Conservation (phyloP, 2,329 filamentous ascomycete genomes). For the Dissoconium aciculare region DNA sequence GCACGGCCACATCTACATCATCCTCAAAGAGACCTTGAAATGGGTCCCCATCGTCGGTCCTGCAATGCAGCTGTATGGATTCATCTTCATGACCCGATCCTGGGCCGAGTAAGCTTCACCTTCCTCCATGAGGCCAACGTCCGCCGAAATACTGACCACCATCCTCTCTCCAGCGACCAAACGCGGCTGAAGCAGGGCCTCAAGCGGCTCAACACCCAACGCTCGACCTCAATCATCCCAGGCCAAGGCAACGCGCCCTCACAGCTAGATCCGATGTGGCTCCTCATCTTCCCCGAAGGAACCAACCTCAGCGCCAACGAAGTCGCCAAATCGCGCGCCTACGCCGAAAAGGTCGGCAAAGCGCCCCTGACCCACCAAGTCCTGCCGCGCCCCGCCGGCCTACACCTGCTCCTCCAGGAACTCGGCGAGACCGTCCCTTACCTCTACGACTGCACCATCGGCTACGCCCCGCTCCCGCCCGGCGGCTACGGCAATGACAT, state of each 20-base stretch:
- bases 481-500: constrained; percentile 67
- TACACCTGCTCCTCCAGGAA: constrained; percentile 65
- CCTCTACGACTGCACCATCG: constrained; percentile 85
- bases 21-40: constrained; percentile 74
- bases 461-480: constrained; percentile 85
- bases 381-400: constrained; percentile 65
- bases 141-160: no score
- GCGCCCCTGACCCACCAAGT: constrained; percentile 56
- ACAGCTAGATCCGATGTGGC: constrained; percentile 58
- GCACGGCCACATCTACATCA: constrained; percentile 80
- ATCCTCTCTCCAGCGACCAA: constrained; percentile 59
- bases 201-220: constrained; percentile 47
- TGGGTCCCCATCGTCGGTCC: constrained; percentile 67
- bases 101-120: no score
- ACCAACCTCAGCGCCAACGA: constrained; percentile 70
- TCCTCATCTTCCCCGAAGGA: constrained; percentile 75
- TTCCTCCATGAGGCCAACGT: no score
- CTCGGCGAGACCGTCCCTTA: constrained; percentile 61
- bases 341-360: constrained; percentile 59
- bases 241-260: constrained; percentile 20
- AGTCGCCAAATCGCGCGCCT: constrained; percentile 51
- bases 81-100: constrained; percentile 87
- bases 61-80: constrained; percentile 75
- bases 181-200: constrained; percentile 60
- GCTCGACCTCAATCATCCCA: constrained; percentile 18